Percentiles rank a stretch among this genome's conserved stretches.
Conservation (phyloP, 1,284 basidiomycete genomes). For the Cryptococcus maquisensis region DNA sequence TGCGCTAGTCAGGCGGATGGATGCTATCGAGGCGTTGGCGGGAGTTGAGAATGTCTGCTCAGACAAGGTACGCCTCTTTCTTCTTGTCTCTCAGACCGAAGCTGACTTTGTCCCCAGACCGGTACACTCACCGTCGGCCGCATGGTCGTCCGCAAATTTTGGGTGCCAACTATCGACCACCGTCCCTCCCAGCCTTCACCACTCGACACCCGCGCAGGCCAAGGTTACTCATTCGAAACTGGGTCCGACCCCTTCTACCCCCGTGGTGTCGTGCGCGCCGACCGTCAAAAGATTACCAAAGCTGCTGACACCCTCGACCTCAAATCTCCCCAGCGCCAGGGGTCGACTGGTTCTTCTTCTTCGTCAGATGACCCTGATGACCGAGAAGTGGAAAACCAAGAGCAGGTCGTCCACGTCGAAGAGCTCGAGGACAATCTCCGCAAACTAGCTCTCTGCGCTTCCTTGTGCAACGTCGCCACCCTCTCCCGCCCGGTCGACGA, state of each 20-base stretch:
- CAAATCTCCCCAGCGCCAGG: slow-evolving; percentile 13
- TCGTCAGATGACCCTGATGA: slow-evolving; percentile 29
- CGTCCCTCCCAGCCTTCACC: slow-evolving; percentile 28
- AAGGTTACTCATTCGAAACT: slow-evolving; percentile 47
- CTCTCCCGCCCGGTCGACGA: slow-evolving; percentile 41
- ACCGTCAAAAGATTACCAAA: slow-evolving; percentile 12
- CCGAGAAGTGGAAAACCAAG: slow-evolving; percentile 20
- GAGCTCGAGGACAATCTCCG: slow-evolving; percentile 43
- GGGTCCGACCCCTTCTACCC: slow-evolving; percentile 51
- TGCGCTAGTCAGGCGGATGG: slow-evolving; percentile 53
- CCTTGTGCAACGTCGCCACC: slow-evolving; percentile 53
- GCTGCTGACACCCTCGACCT: slow-evolving; percentile 23
- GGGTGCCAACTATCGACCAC: slow-evolving; percentile 50
- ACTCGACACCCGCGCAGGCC: slow-evolving; percentile 34
- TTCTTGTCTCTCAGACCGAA: too few relatives aligned
- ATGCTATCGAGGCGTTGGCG: slow-evolving; percentile 58
- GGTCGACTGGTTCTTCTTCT: slow-evolving; percentile 1
- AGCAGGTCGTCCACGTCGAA: slow-evolving; percentile 30
- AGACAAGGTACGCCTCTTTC: slow-evolving; percentile 50
- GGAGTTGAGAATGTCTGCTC: slow-evolving; percentile 61
- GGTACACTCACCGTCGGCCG: slow-evolving; percentile 60
- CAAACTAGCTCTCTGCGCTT: slow-evolving; percentile 49
- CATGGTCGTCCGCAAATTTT: slow-evolving; percentile 58
- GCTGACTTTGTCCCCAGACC: slow-evolving; percentile 38
- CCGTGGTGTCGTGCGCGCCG: slow-evolving; percentile 39